Percentiles rank a stretch among this genome's conserved stretches.
These are phyloP conservation scores for Mrakia frigida DNA, from an alignment of 768 basidiomycete genomes.

Conservation along the genomic window DNA sequence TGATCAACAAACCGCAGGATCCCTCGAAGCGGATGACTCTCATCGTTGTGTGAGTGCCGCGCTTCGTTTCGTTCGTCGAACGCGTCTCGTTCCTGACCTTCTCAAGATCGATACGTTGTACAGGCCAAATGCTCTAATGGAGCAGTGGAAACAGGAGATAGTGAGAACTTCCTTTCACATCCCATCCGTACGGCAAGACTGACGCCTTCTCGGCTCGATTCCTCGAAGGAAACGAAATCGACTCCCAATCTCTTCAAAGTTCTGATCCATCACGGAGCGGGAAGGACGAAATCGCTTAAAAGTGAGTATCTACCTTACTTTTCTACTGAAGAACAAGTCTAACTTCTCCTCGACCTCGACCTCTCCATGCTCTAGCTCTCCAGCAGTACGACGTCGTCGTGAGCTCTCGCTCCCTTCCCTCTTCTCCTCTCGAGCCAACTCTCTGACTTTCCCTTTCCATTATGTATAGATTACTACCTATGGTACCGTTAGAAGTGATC, in stretches of 20 bases:
- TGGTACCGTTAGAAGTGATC: not conserved
- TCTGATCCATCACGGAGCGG: constrained; percentile 61
- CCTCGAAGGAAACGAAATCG: constrained; percentile 36
- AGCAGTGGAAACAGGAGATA: constrained; percentile 65
- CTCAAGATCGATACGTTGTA: too few relatives aligned
- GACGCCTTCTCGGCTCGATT: not conserved
- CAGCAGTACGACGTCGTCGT: constrained; percentile 56
- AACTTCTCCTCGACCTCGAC: not conserved
- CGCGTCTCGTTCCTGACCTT: not conserved
- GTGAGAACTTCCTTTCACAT: constrained; percentile 45
- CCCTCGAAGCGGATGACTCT: constrained; percentile 58
- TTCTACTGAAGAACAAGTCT: too few relatives aligned
- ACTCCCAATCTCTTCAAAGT: constrained; percentile 37
- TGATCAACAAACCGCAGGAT: constrained; percentile 53
- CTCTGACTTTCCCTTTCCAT: constrained; percentile 37
- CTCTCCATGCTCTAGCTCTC: constrained; percentile 44
- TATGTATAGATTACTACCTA: constrained; percentile 34
- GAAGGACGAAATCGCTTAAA: constrained; percentile 50
- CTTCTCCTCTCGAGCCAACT: constrained; percentile 55
- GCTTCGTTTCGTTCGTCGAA: not conserved
- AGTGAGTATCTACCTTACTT: not conserved
- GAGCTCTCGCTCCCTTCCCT: constrained; percentile 44
- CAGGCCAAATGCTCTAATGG: constrained; percentile 52
- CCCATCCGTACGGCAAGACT: not conserved
- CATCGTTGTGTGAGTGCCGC: constrained; percentile 55